phyloP scores from a whole-genome alignment of 257 asterid species.

The Eucommia ulmoides region DNA sequence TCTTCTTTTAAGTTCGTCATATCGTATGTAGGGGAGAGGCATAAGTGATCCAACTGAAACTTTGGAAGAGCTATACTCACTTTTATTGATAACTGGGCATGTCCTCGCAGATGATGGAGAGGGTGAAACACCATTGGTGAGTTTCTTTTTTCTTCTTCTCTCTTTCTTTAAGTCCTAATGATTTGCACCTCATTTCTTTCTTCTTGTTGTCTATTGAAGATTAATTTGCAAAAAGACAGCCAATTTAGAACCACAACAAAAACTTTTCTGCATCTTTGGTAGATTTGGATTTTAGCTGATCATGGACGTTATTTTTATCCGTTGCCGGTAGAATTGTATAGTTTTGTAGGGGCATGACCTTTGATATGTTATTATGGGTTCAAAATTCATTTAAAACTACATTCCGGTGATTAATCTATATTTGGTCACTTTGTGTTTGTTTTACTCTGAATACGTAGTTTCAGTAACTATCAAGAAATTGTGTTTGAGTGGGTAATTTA shows the following conservation, averaged over 20 bases:
- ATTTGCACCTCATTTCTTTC: too few species aligned
- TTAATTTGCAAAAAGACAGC: too few species aligned
- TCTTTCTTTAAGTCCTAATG: slow-evolving; percentile 6
- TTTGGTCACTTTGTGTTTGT: too few species aligned
- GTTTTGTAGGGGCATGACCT: too few species aligned
- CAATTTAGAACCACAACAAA: too few species aligned
- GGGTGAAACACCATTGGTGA: slow-evolving; percentile 92
- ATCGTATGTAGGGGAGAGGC: slow-evolving; percentile 67
- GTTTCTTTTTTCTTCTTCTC: slow-evolving; percentile 4
- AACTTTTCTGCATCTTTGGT: too few species aligned
- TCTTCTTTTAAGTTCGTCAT: slow-evolving; percentile 16
- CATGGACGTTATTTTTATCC: background rate
- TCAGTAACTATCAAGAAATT: background rate
- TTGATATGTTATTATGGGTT: slow-evolving; percentile 3
- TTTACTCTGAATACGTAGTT: too few species aligned
- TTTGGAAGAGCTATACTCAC: slow-evolving; percentile 92
- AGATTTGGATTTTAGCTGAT: background rate
- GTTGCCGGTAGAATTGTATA: too few species aligned
- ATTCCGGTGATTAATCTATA: too few species aligned
- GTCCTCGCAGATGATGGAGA: slow-evolving; percentile 92
- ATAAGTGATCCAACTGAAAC: slow-evolving; percentile 71
- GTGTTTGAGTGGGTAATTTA: slow-evolving; percentile 6
- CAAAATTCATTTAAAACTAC: too few species aligned
- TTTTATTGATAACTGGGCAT: slow-evolving; percentile 79
- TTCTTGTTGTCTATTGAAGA: too few species aligned